phyloP scores from a whole-genome alignment of 139 green algal species.

The Chlorella sp. region DNA sequence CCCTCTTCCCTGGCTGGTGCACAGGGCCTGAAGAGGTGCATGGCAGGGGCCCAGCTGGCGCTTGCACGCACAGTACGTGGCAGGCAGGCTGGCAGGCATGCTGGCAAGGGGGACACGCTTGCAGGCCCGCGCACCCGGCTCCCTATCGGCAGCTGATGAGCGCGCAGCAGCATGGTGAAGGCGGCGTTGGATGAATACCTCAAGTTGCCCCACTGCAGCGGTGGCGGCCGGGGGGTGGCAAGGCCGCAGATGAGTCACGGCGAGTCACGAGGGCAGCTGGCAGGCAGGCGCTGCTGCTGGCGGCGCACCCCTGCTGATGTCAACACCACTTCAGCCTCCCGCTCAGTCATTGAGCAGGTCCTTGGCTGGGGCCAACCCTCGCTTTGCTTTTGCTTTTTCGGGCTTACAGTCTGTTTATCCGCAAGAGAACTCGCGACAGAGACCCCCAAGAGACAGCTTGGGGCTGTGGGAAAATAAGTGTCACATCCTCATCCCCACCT shows the following conservation, averaged over 20 bases:
- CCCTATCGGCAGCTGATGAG: background rate
- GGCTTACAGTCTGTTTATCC: too few species aligned
- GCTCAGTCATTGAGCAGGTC: too few species aligned
- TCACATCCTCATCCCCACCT: background rate
- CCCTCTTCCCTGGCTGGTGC: too few species aligned
- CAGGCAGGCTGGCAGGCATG: background rate
- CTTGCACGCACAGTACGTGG: background rate
- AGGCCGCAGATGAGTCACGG: background rate
- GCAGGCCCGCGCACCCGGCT: background rate
- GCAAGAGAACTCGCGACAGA: too few species aligned
- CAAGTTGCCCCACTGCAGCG: conserved; percentile 44
- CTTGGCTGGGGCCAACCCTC: too few species aligned
- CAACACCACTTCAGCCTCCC: too few species aligned
- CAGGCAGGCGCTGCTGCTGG: background rate
- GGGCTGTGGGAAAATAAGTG: too few species aligned
- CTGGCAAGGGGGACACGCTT: background rate
- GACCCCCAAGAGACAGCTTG: too few species aligned
- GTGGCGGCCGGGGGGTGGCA: background rate
- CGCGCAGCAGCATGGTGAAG: conserved; percentile 24
- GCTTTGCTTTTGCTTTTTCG: too few species aligned
- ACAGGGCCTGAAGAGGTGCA: too few species aligned
- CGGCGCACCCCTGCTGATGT: too few species aligned
- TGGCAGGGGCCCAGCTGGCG: background rate
- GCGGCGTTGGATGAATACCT: background rate
- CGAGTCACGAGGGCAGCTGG: background rate